Conservation (phyloP, 1,284 basidiomycete species). For the Moniliophthora roreri region DNA sequence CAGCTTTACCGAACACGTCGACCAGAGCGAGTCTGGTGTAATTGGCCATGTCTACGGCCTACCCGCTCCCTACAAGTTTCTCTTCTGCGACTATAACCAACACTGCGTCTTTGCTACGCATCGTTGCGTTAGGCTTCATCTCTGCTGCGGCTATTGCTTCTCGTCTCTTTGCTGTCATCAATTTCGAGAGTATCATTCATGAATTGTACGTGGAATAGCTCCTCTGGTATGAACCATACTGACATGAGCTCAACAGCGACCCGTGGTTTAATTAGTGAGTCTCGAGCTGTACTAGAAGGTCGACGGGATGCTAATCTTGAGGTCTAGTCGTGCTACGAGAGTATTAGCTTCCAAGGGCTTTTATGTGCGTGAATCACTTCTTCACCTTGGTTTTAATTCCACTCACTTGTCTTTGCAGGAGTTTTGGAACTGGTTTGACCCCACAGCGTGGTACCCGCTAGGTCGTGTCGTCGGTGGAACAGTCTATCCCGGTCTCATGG, state of each 20-base stretch:
- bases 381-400: constrained; percentile 9
- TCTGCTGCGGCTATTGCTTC: constrained; percentile 94
- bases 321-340: constrained; percentile 82
- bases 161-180: constrained; percentile 95
- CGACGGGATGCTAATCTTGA: constrained; percentile 7
- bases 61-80: constrained; percentile 66
- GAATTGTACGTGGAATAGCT: constrained; percentile 76
- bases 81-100: constrained; percentile 77
- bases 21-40: not conserved
- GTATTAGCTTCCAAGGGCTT: constrained; percentile 92
- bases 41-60: constrained; percentile 62
- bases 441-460: constrained; percentile 98
- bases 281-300: not conserved
- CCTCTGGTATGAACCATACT: constrained; percentile 13
- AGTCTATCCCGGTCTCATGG: constrained; percentile 98
- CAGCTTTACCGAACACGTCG: constrained; percentile 3
- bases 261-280: constrained; percentile 98
- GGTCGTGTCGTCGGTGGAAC: constrained; percentile 98
- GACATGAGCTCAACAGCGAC: constrained; percentile 56
- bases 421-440: constrained; percentile 99
- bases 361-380: constrained; percentile 64
- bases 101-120: constrained; percentile 81
- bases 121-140: constrained; percentile 85
- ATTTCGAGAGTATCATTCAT: constrained; percentile 99
- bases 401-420: constrained; percentile 50